Conservation (phyloP, 768 basidiomycete genomes). For the Tremella mesenterica region DNA sequence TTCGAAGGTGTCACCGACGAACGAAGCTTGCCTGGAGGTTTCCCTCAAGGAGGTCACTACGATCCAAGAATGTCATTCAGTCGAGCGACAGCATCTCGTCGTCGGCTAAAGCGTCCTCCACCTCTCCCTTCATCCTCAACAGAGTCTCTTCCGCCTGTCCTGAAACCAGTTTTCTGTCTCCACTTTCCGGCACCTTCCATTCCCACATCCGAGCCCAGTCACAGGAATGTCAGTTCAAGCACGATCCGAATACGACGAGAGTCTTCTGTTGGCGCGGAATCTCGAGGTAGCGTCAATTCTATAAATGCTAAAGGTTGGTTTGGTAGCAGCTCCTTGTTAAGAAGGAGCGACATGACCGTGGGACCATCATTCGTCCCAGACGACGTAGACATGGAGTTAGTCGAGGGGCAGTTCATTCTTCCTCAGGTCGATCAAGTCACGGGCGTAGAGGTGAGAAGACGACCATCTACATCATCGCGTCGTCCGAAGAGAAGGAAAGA, state of each 20-base stretch:
- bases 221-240: slow-evolving; percentile 6
- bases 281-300: slow-evolving; percentile 8
- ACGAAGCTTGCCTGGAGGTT: slow-evolving; percentile 27
- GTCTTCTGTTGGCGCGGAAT: slow-evolving; percentile 8
- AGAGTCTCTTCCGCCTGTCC: slow-evolving; percentile 2
- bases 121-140: too few species aligned
- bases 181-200: slow-evolving; percentile 4
- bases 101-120: not conserved
- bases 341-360: slow-evolving; percentile 24
- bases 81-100: not conserved
- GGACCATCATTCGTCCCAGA: not conserved
- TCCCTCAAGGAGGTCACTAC: slow-evolving; percentile 20
- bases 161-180: slow-evolving; percentile 23
- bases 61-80: not conserved
- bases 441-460: too few species aligned
- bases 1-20: not conserved
- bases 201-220: too few species aligned
- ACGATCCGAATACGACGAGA: slow-evolving; percentile 17
- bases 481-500: not conserved
- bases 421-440: slow-evolving; percentile 1
- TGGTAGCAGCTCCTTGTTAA: slow-evolving; percentile 8
- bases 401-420: slow-evolving; percentile 18
- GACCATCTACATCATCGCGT: not conserved
- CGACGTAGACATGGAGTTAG: slow-evolving; percentile 14
- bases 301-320: slow-evolving; percentile 10